These are phyloP conservation scores for Syncephalis fuscata DNA, from an alignment of 371 early-diverging fungal genomes.

Conservation along the genomic window DNA sequence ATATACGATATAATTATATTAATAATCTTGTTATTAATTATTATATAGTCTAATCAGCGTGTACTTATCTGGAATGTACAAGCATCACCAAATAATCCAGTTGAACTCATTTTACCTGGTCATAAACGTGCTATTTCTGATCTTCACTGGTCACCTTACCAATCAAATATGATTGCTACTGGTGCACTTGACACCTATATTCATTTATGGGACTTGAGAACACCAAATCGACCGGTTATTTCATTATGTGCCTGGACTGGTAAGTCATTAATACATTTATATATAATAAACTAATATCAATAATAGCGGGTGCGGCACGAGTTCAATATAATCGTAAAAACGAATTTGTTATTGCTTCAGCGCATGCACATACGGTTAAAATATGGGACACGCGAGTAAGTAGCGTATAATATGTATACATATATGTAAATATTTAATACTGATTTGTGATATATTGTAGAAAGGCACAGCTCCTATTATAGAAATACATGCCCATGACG, in stretches of 20 bases:
- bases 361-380: constrained; percentile 67
- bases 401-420: too few species aligned
- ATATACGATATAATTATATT: neutral
- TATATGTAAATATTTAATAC: neutral
- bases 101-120: constrained; percentile 50
- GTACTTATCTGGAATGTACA: constrained; percentile 58
- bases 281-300: neutral
- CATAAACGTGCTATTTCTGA: constrained; percentile 74
- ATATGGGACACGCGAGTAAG: constrained; percentile 72
- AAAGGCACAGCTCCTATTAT: constrained; percentile 61
- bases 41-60: constrained; percentile 60
- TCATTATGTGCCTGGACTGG: constrained; percentile 78
- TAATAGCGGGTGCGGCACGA: constrained; percentile 62
- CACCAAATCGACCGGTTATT: constrained; percentile 35
- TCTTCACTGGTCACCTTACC: constrained; percentile 70
- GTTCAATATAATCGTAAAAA: constrained; percentile 72
- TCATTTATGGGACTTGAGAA: constrained; percentile 73
- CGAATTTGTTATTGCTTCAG: constrained; percentile 59
- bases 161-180: constrained; percentile 60
- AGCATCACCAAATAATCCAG: constrained; percentile 28
- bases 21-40: neutral
- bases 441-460: constrained; percentile 11
- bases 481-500: constrained; percentile 49
- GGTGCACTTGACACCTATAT: constrained; percentile 74
- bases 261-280: constrained; percentile 8